Percentiles rank a stretch among this genome's conserved stretches.
phyloP scores from a whole-genome alignment of 2,329 filamentous ascomycete species.

The Sphaerulina musiva region DNA sequence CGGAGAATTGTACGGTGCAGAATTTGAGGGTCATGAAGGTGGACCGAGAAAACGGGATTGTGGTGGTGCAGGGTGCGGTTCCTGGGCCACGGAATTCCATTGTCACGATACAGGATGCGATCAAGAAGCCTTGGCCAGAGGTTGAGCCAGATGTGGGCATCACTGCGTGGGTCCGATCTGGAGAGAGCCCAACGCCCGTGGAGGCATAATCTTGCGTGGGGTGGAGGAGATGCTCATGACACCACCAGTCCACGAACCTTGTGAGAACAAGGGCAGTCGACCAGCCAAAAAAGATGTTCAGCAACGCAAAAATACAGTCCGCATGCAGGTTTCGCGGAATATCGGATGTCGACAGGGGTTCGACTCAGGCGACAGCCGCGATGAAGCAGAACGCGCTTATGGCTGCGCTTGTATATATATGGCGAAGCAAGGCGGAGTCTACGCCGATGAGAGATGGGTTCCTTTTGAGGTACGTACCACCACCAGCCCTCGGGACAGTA shows the following conservation, averaged over 20 bases:
- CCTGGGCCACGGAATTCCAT: constrained; percentile 81
- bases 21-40: constrained; percentile 85
- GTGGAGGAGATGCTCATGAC: neutral
- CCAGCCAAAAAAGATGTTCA: neutral
- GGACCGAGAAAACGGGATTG: constrained; percentile 76
- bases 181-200: constrained; percentile 5
- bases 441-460: too few species aligned
- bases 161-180: constrained; percentile 8
- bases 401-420: neutral
- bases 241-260: neutral
- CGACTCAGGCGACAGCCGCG: neutral
- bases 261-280: neutral
- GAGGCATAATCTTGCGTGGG: constrained; percentile 1
- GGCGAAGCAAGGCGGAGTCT: too few species aligned
- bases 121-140: constrained; percentile 73
- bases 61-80: constrained; percentile 81
- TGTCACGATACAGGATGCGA: constrained; percentile 80
- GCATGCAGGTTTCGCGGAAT: neutral
- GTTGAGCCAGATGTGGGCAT: constrained; percentile 31
- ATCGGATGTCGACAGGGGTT: neutral
- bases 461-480: too few species aligned
- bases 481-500: too few species aligned
- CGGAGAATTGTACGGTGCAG: constrained; percentile 79
- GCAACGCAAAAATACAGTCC: neutral
- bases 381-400: neutral